These are phyloP conservation scores for Cordyceps pruinosa DNA, from an alignment of 2,329 filamentous ascomycete species.

Conservation along the genomic window DNA sequence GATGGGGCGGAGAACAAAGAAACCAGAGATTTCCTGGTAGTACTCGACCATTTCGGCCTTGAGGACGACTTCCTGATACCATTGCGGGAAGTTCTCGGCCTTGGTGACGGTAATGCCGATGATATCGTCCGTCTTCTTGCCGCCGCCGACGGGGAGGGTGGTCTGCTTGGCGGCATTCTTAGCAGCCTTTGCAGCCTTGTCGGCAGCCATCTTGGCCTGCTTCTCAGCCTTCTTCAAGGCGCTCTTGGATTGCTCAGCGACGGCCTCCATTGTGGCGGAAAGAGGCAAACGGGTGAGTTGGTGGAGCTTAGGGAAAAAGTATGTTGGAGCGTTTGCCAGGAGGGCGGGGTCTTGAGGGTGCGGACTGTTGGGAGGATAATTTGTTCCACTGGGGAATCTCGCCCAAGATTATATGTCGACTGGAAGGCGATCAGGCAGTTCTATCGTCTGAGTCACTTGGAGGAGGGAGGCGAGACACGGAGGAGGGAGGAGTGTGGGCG, in stretches of 20 bases:
- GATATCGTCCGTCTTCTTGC: constrained; percentile 59
- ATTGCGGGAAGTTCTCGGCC: constrained; percentile 79
- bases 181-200: constrained; percentile 56
- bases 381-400: neutral
- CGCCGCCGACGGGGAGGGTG: constrained; percentile 44
- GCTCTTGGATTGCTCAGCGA: constrained; percentile 48
- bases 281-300: constrained; percentile 3
- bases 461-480: constrained; percentile 6
- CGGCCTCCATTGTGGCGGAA: constrained; percentile 24
- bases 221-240: constrained; percentile 61
- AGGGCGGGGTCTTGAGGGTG: constrained; percentile 1
- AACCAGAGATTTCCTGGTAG: constrained; percentile 89
- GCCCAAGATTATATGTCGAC: neutral
- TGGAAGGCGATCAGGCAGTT: neutral
- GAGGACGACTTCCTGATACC: constrained; percentile 96
- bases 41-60: constrained; percentile 98
- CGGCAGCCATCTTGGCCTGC: constrained; percentile 52
- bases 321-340: neutral
- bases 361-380: neutral
- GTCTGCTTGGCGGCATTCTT: constrained; percentile 39
- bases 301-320: neutral
- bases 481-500: neutral
- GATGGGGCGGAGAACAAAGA: constrained; percentile 79
- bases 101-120: constrained; percentile 87
- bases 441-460: constrained; percentile 7